Percentiles rank a stretch among this genome's conserved stretches.
These are phyloP conservation scores for Mycena amicta DNA, from an alignment of 768 basidiomycete species.

Conservation along the genomic window DNA sequence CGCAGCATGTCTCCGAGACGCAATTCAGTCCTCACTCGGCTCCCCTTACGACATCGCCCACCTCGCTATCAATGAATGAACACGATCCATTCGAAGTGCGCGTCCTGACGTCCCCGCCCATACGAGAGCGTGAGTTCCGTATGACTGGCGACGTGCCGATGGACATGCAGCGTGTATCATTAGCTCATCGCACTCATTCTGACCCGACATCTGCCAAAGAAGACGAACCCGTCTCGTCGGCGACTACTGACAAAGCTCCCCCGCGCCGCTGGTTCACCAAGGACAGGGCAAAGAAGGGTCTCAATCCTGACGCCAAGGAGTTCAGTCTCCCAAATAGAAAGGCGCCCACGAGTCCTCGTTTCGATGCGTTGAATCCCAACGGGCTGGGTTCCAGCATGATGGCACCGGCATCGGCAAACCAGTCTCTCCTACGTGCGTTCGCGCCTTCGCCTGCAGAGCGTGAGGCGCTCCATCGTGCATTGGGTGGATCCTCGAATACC, in stretches of 20 bases:
- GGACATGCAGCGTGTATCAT: slow-evolving; percentile 35
- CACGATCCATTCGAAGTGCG: slow-evolving; percentile 53
- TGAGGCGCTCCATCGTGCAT: slow-evolving; percentile 77
- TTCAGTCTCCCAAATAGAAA: slow-evolving; percentile 57
- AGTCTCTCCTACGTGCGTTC: slow-evolving; percentile 73
- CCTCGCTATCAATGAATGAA: slow-evolving; percentile 41
- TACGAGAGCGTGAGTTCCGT: slow-evolving; percentile 29
- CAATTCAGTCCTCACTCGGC: slow-evolving; percentile 18
- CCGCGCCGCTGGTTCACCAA: slow-evolving; percentile 50
- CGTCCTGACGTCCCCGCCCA: slow-evolving; percentile 27
- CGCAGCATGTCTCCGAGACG: slow-evolving; percentile 15
- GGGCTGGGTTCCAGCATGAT: slow-evolving; percentile 45
- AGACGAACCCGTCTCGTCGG: slow-evolving; percentile 20
- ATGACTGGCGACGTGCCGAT: slow-evolving; percentile 26
- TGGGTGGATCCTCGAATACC: slow-evolving; percentile 72
- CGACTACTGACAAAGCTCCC: slow-evolving; percentile 32
- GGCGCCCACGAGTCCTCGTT: slow-evolving; percentile 17
- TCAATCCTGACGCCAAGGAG: slow-evolving; percentile 87
- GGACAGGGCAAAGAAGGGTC: slow-evolving; percentile 60
- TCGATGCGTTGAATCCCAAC: slow-evolving; percentile 63
- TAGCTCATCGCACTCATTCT: slow-evolving; percentile 37
- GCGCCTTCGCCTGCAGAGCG: slow-evolving; percentile 88
- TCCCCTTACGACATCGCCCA: slow-evolving; percentile 43
- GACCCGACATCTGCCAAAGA: slow-evolving; percentile 33
- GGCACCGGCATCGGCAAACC: slow-evolving; percentile 45